phyloP scores from a whole-genome alignment of 1,139 yeast genomes.

The Groenewaldozyma auringiensis region DNA sequence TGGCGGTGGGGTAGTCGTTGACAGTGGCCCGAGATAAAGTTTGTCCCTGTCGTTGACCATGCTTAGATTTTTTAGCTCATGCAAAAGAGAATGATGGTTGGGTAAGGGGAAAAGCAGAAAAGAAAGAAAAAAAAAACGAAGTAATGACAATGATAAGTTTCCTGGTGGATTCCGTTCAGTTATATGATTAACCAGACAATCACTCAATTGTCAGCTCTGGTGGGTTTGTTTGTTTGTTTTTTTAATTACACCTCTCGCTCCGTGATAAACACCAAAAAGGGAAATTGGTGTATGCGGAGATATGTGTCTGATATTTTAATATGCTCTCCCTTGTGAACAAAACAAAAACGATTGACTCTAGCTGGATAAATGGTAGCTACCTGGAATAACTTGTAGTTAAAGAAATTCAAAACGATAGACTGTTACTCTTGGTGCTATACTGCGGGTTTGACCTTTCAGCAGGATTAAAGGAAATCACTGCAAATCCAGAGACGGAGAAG shows the following conservation, averaged over 20 bases:
- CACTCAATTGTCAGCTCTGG: not conserved
- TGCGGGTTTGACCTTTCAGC: too few relatives aligned
- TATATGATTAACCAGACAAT: too few relatives aligned
- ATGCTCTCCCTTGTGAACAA: too few relatives aligned
- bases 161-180: too few relatives aligned
- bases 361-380: too few relatives aligned
- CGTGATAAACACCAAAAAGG: not conserved
- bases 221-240: not conserved
- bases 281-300: not conserved
- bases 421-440: too few relatives aligned
- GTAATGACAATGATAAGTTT: not conserved
- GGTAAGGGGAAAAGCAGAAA: not conserved
- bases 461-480: not conserved
- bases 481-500: not conserved
- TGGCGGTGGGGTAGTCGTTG: not conserved
- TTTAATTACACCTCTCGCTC: not conserved
- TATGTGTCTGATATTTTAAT: too few relatives aligned
- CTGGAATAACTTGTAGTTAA: too few relatives aligned
- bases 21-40: not conserved
- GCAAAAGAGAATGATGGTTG: not conserved
- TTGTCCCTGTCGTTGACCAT: not conserved
- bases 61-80: not conserved
- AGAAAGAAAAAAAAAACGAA: not conserved
- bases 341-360: not conserved
- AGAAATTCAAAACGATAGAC: too few relatives aligned